Percentiles rank a stretch among this genome's conserved stretches.
Evolutionary conservation across 164 flowering plant species (phyloP).

Genomic region (Magnolia officinalis): DNA sequence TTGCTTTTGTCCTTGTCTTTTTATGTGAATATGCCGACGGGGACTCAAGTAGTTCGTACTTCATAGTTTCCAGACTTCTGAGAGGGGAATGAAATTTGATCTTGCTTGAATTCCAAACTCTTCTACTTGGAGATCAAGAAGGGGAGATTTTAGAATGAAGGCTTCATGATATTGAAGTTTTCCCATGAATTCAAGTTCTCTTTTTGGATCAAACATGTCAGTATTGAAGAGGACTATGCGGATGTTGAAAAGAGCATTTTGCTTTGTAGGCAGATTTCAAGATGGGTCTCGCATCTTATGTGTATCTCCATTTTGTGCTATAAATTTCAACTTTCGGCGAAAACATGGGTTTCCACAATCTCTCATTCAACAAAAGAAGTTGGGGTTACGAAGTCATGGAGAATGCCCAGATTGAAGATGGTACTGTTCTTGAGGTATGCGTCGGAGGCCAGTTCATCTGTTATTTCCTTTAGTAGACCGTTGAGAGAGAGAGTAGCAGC

Average conservation of each 20-base stretch:
- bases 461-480: background rate
- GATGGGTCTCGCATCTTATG: background rate
- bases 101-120: constrained; percentile 7
- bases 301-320: background rate
- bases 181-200: background rate
- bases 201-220: background rate
- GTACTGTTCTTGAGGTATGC: background rate
- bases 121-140: background rate
- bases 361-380: background rate
- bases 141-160: constrained; percentile 1
- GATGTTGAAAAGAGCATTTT: background rate
- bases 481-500: background rate
- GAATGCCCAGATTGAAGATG: background rate
- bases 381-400: background rate
- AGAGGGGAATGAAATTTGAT: constrained; percentile 5
- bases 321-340: background rate
- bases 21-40: constrained; percentile 36
- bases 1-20: constrained; percentile 13
- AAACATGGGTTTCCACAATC: background rate
- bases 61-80: background rate
- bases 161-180: background rate
- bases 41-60: constrained; percentile 2
- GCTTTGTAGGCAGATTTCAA: background rate
- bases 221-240: background rate
- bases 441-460: background rate